Evolutionary conservation across 352 stramenopile genomes (phyloP), one percentile per base, ranked within the genome.

Genomic region (Phytophthora quininea): DNA sequence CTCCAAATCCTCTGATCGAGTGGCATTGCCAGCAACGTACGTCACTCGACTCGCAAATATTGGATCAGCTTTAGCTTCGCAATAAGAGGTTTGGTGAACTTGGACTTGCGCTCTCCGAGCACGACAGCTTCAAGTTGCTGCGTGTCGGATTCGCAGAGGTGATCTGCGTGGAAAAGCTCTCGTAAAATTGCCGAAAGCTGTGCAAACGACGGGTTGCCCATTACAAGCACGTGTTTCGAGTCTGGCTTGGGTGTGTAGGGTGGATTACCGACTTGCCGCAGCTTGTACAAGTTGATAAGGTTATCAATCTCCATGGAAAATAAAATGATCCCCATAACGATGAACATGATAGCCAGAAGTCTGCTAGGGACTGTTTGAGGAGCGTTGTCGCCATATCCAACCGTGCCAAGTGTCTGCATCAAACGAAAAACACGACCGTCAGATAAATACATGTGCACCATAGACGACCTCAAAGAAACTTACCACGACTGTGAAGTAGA

Each of bases 271-370:
- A 93, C 88, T 58, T 92, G 82, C 2, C 82, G 78, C 43, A 91
- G 79, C 42, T 90, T 86, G 74, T 94, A 95, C 52, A 97, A 58
- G n/a, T 76, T 88, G 54, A 95, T 89, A 12, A 97, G 69, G 62
- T 93, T 95, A 50, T 95, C 86, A 40, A 95, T 95, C 72, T 97
- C 87, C 76, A 93, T 92, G 0, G 88, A 95, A 40, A 97, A 95
- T 52, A 96, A 63, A 55, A 96, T 88, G 49, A 97, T 80, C 42
- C 88, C 87, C 69, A 94, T 91, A 53, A 94, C 77, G 59, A 97
- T 96, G 60, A 97, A 95, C 73, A 93, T 88, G 70, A 97, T 95
- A 10, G 82, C 86, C 32, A 96, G 77, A 37, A 95, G 71, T 2
- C 90, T 78, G 29, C 86, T 92, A n/a, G 90, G 76, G 15, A 95